A percentile compares a stretch with the other conserved stretches of the same genome.
These are phyloP conservation scores for Lachancea sp. DNA, from an alignment of 805 yeast species.

Conservation along the genomic window DNA sequence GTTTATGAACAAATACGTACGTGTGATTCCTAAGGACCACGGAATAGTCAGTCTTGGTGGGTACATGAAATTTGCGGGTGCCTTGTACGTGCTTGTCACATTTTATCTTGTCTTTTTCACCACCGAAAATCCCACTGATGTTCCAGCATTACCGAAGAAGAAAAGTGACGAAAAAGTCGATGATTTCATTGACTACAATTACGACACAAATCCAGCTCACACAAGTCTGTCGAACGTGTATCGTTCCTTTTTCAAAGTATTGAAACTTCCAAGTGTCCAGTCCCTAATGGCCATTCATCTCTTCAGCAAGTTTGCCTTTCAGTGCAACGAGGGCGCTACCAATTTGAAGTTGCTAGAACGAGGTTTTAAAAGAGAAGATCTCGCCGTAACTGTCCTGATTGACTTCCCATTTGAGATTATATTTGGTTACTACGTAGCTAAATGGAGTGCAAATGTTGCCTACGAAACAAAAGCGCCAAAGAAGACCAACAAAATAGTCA, in stretches of 20 bases:
- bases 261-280: constrained; percentile 64
- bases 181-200: constrained; percentile 12
- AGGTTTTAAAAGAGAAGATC: constrained; percentile 88
- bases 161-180: constrained; percentile 16
- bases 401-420: constrained; percentile 95
- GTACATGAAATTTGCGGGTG: constrained; percentile 75
- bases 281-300: constrained; percentile 68
- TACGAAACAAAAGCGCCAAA: neutral
- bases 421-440: constrained; percentile 92
- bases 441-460: constrained; percentile 48
- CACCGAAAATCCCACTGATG: constrained; percentile 56
- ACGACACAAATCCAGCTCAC: constrained; percentile 26
- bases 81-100: constrained; percentile 63
- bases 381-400: constrained; percentile 84
- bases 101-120: constrained; percentile 49
- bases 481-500: constrained; percentile 8
- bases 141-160: constrained; percentile 8
- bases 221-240: constrained; percentile 50
- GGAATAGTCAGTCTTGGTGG: constrained; percentile 64
- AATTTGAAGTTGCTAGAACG: constrained; percentile 83
- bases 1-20: constrained; percentile 79
- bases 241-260: constrained; percentile 58
- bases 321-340: constrained; percentile 93
- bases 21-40: constrained; percentile 49
- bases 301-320: constrained; percentile 84